Base-by-base conservation (phyloP, 306 rosid genomes). In the Quercus berberidifolia region DNA sequence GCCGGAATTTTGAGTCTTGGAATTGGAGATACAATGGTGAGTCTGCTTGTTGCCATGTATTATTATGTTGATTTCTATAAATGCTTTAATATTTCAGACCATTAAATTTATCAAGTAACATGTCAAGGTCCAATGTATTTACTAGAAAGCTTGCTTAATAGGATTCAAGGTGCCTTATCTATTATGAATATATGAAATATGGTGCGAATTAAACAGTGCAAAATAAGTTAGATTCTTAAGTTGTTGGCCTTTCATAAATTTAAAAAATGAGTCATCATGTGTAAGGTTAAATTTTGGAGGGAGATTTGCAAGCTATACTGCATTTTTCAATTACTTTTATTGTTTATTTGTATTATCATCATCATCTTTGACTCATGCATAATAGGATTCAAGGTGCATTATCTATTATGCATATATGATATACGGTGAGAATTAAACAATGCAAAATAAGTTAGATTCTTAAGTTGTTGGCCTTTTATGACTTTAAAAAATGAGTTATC, bases 21-120 rank as follows among this genome's bases (percentile, higher is more conserved):
- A 74, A 91, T 94, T 82, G 98, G 98, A 74, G 98, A 94, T 86
- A 94, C 98, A 57, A 94, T 94, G 98, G 97, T 92, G 84, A 76
- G 85, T 46, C 6, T 73, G 54, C 41, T 46, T 59, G 62, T 55
- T 64, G 2, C 41, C 79, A 46, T 73, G 25, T 11, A 14, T 41
- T 41, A 15, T 21, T 5, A 35, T 20, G 9, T 65, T 74, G 68
- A 17, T 21, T 18, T 72, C 17, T 19, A 10, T 23, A 54, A 74
- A 21, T 11, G 55, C 14, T 73, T 30, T 30, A 7, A 28, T 46
- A 60, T 67, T 35, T 35, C 38, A 8, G 69, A 63, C 41, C 15
- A 63, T 63, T 63, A 35, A 5, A 67, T 67, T 67, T 67, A 35
- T 67, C 26, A 67, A 18, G 28, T 67, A 35, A 9, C 0, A 14